These are phyloP conservation scores for Lentithecium fluviatile DNA, from an alignment of 495 filamentous ascomycete genomes.

Conservation along the genomic window DNA sequence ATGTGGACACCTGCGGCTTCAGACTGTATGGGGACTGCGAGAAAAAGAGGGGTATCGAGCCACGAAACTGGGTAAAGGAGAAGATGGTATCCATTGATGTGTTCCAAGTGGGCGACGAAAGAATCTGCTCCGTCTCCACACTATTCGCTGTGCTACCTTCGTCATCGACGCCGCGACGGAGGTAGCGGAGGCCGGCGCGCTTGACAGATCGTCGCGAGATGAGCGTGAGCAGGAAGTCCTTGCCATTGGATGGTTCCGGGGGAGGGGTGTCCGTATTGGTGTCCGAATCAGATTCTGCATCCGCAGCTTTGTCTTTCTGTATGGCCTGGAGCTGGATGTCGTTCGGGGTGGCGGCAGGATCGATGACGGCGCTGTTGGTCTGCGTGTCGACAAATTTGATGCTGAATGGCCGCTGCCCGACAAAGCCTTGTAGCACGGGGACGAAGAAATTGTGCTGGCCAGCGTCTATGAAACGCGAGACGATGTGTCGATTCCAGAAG, in stretches of 20 bases:
- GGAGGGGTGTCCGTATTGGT: constrained; percentile 25
- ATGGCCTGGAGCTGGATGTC: constrained; percentile 25
- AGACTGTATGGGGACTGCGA: constrained; percentile 90
- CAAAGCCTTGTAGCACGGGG: constrained; percentile 91
- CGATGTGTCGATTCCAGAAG: constrained; percentile 86
- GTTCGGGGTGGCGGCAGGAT: constrained; percentile 23
- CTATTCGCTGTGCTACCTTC: constrained; percentile 82
- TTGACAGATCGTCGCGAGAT: constrained; percentile 83
- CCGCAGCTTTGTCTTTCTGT: background rate
- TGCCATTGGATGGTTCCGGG: constrained; percentile 15
- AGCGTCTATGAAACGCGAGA: constrained; percentile 68
- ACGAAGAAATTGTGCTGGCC: constrained; percentile 67
- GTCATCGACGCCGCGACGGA: constrained; percentile 88
- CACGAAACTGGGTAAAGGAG: constrained; percentile 81
- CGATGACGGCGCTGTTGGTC: constrained; percentile 36
- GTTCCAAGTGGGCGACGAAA: constrained; percentile 65
- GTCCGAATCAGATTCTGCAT: constrained; percentile 6
- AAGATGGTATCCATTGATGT: constrained; percentile 59
- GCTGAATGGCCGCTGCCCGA: constrained; percentile 80
- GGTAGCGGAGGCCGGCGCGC: constrained; percentile 82
- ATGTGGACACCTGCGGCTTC: constrained; percentile 78
- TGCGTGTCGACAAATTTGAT: constrained; percentile 47
- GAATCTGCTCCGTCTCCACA: constrained; percentile 91
- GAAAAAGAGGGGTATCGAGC: constrained; percentile 89
- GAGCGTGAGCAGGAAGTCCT: constrained; percentile 70